A percentile compares a stretch with the other conserved stretches of the same genome.
phyloP scores from a whole-genome alignment of 345 rosid genomes.

The Syzygium aqueum region DNA sequence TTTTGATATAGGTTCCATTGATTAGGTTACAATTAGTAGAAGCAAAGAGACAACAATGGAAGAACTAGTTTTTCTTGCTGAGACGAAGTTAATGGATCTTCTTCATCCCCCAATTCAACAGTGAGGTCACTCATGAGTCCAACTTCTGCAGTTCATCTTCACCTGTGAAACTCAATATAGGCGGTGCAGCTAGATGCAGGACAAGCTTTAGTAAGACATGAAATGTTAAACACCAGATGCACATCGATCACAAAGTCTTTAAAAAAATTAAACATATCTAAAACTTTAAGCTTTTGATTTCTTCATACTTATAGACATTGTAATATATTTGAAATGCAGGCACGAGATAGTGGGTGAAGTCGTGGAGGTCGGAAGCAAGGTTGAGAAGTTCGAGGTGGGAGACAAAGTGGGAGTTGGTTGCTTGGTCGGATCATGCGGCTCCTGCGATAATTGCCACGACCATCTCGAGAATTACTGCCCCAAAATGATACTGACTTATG shows the following conservation, averaged over 20 bases:
- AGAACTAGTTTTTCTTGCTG: neutral
- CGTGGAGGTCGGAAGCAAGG: conserved; percentile 43
- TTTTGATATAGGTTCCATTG: neutral
- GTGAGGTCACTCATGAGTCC: neutral
- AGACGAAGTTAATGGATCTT: neutral
- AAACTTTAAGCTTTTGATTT: neutral
- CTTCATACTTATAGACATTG: neutral
- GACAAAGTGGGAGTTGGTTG: conserved; percentile 47
- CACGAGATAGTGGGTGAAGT: conserved; percentile 69
- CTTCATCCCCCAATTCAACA: neutral
- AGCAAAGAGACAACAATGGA: neutral
- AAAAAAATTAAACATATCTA: neutral
- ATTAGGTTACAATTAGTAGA: neutral
- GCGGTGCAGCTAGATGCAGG: neutral
- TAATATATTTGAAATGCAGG: conserved; percentile 12
- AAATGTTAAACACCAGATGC: neutral
- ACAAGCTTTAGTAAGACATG: neutral
- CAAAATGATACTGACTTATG: conserved; percentile 19
- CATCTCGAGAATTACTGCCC: conserved; percentile 50
- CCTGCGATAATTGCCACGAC: conserved; percentile 37
- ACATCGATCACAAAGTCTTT: neutral
- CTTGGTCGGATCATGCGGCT: conserved; percentile 40
- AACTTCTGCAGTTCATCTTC: neutral
- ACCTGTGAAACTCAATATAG: neutral
- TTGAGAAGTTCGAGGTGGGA: conserved; percentile 32